Conservation (phyloP, 306 rosid species). For the Fragaria nilgerrensis region DNA sequence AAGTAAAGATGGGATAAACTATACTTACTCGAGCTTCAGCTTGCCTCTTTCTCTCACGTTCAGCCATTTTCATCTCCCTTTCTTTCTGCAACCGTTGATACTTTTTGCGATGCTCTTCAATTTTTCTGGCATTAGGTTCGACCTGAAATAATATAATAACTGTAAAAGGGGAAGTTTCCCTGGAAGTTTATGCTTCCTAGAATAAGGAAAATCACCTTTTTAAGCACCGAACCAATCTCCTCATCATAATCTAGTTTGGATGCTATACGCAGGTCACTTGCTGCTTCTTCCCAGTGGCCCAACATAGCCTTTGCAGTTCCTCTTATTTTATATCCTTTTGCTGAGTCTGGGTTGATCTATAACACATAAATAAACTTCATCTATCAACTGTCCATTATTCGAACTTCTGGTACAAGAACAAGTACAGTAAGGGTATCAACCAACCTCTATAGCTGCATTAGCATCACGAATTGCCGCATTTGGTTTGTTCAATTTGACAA, state of each 20-base stretch:
- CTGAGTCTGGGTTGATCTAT: constrained; percentile 82
- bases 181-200: constrained; percentile 9
- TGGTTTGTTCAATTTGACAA: constrained; percentile 68
- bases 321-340: constrained; percentile 75
- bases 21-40: constrained; percentile 54
- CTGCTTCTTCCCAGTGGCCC: constrained; percentile 78
- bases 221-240: constrained; percentile 62
- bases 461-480: constrained; percentile 86
- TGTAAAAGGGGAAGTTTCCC: constrained; percentile 13
- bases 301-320: constrained; percentile 78
- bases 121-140: constrained; percentile 71
- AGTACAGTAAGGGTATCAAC: constrained; percentile 12
- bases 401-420: constrained; percentile 2
- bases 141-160: constrained; percentile 43
- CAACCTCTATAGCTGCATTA: constrained; percentile 75
- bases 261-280: constrained; percentile 67
- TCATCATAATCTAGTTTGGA: constrained; percentile 76
- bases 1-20: constrained; percentile 12
- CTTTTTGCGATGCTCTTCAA: constrained; percentile 72
- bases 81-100: constrained; percentile 57
- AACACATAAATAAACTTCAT: constrained; percentile 17
- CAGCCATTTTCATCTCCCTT: constrained; percentile 50
- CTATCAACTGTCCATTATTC: neutral
- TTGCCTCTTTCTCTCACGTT: constrained; percentile 44
- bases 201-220: constrained; percentile 44